phyloP scores from a whole-genome alignment of 2,329 filamentous ascomycete genomes.

The Seiridium unicorne region DNA sequence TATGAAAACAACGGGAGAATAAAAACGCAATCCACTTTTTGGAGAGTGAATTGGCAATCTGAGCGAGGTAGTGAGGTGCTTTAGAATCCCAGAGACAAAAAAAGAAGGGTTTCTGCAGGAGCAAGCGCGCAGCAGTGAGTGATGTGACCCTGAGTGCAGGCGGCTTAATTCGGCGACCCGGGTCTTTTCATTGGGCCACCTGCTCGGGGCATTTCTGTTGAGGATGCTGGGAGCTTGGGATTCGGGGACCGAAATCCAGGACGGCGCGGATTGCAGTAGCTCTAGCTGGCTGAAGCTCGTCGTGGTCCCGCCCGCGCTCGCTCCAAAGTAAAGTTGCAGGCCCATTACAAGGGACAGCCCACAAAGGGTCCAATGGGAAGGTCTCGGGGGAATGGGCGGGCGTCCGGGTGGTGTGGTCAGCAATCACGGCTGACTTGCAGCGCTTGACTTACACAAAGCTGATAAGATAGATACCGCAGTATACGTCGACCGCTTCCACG shows the following conservation, averaged over 20 bases:
- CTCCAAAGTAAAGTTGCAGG: neutral
- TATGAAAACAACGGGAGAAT: neutral
- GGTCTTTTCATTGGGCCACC: neutral
- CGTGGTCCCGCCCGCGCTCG: neutral
- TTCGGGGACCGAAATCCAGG: constrained; percentile 3
- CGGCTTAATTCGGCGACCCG: neutral
- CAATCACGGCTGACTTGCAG: neutral
- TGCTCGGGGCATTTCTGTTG: constrained; percentile 4
- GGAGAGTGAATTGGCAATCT: neutral
- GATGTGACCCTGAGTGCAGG: neutral
- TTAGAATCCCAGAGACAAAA: neutral
- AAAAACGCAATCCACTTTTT: neutral
- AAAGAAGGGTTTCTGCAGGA: neutral
- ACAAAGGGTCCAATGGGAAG: neutral
- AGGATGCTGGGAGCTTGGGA: neutral
- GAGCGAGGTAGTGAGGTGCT: neutral
- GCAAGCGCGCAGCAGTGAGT: neutral
- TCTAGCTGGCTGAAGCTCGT: neutral
- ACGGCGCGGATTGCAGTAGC: neutral
- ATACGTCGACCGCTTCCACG: constrained; percentile 1
- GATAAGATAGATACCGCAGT: neutral
- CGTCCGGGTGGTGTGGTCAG: neutral
- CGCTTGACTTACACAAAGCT: neutral
- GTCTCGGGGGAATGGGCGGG: neutral
- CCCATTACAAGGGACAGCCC: neutral